phyloP scores from a whole-genome alignment of 2,329 filamentous ascomycete species.

The Colletotrichum siamense region DNA sequence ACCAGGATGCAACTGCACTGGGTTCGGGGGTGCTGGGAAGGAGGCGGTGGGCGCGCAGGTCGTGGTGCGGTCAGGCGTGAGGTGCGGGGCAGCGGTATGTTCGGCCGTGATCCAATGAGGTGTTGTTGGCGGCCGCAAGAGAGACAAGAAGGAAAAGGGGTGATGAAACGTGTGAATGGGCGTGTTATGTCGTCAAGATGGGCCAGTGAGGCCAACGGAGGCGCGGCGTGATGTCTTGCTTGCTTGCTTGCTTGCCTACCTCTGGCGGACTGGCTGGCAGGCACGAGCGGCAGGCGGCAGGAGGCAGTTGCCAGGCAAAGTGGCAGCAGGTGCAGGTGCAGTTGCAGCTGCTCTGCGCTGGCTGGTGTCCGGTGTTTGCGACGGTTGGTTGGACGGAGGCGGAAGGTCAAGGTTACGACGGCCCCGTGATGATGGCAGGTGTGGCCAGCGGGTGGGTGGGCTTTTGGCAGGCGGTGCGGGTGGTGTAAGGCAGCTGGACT shows the following conservation, averaged over 20 bases:
- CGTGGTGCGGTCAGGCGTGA: not conserved
- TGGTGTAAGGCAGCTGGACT: not conserved
- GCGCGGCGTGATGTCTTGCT: not conserved
- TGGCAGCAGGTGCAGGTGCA: not conserved
- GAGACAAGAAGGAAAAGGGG: not conserved
- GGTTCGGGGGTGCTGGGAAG: not conserved
- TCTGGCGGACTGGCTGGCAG: not conserved
- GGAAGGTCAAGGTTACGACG: not conserved
- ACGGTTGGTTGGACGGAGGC: not conserved
- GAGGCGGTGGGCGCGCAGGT: not conserved
- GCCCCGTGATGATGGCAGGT: not conserved
- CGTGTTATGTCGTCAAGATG: not conserved
- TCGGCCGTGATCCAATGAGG: not conserved
- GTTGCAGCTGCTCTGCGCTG: not conserved
- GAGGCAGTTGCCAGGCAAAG: not conserved
- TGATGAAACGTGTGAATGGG: not conserved
- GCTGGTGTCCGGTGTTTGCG: not conserved
- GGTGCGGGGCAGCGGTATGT: slow-evolving; percentile 11
- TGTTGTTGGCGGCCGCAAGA: not conserved
- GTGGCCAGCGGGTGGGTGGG: not conserved
- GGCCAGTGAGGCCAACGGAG: not conserved
- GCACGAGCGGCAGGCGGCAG: not conserved
- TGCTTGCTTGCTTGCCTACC: not conserved
- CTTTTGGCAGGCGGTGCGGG: not conserved
- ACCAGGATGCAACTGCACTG: not conserved